A percentile compares a stretch with the other conserved stretches of the same genome.
phyloP scores from a whole-genome alignment of 2,329 filamentous ascomycete genomes.

The Fusarium incarnatum region DNA sequence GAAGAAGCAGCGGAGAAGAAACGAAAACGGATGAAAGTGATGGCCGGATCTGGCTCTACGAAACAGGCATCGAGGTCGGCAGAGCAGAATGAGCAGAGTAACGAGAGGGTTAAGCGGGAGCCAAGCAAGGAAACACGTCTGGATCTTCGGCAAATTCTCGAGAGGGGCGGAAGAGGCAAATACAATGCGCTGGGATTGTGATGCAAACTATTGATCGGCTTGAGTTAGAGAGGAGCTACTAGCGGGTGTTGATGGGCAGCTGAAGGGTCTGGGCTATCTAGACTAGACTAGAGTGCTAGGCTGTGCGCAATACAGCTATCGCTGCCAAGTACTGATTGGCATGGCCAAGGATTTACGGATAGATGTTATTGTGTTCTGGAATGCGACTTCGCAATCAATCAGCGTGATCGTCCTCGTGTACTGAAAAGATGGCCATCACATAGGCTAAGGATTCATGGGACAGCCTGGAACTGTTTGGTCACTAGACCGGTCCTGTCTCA shows the following conservation, averaged over 20 bases:
- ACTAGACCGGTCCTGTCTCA: slow-evolving; percentile 31
- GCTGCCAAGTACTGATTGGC: slow-evolving; percentile 24
- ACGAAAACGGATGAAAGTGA: slow-evolving; percentile 40
- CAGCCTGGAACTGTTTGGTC: slow-evolving; percentile 8
- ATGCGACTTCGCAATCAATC: slow-evolving; percentile 35
- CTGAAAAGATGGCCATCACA: slow-evolving; percentile 14
- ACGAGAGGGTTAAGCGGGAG: slow-evolving; percentile 17
- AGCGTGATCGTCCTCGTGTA: slow-evolving; percentile 17
- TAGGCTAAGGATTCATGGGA: slow-evolving; percentile 1
- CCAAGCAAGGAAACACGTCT: slow-evolving; percentile 33
- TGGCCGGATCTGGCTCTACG: slow-evolving; percentile 19
- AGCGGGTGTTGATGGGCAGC: slow-evolving; percentile 29
- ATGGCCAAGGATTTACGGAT: slow-evolving; percentile 4
- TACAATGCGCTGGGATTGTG: slow-evolving; percentile 53
- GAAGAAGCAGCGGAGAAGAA: slow-evolving; percentile 46
- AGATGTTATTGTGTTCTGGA: slow-evolving; percentile 39
- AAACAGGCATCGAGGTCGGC: slow-evolving; percentile 10
- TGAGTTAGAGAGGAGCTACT: slow-evolving; percentile 22
- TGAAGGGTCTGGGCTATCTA: slow-evolving; percentile 22
- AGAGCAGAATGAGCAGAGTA: slow-evolving; percentile 18
- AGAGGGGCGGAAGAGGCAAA: slow-evolving; percentile 48
- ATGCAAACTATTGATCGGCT: neutral
- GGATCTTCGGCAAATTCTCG: slow-evolving; percentile 46
- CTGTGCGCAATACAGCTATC: slow-evolving; percentile 19
- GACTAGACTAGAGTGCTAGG: neutral